Conservation (phyloP, 1,284 basidiomycete species). For the Phenoliferia sp. region DNA sequence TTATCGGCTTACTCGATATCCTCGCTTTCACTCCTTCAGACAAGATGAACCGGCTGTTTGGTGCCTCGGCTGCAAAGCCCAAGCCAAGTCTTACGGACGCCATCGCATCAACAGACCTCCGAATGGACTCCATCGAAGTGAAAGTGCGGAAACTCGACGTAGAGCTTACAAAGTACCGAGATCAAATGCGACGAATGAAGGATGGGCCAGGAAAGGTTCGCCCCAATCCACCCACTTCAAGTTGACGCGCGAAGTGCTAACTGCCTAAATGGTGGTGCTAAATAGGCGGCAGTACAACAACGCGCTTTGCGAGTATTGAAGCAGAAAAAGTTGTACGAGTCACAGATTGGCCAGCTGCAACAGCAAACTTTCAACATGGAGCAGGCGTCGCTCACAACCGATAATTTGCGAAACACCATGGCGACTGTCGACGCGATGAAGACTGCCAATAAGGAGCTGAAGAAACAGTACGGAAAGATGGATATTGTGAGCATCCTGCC, state of each 20-base stretch:
- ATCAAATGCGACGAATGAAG: conserved; percentile 91
- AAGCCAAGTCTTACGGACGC: conserved; percentile 86
- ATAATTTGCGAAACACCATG: conserved; percentile 98
- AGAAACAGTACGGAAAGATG: conserved; percentile 94
- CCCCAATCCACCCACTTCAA: too few relatives aligned
- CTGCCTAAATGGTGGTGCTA: background rate
- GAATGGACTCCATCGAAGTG: conserved; percentile 87
- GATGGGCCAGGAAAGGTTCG: conserved; percentile 91
- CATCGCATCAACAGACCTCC: conserved; percentile 83
- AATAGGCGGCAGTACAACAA: conserved; percentile 82
- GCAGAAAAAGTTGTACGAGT: conserved; percentile 95
- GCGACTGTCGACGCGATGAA: conserved; percentile 99
- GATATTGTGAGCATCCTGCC: conserved; percentile 61
- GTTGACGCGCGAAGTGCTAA: conserved; percentile 3
- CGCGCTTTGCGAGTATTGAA: conserved; percentile 90
- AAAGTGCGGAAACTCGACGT: conserved; percentile 96
- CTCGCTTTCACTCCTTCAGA: background rate
- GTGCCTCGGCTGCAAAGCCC: conserved; percentile 48
- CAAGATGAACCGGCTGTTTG: conserved; percentile 47
- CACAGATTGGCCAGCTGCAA: conserved; percentile 79
- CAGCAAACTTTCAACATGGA: conserved; percentile 99
- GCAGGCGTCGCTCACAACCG: conserved; percentile 88
- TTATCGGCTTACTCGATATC: background rate
- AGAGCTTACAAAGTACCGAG: conserved; percentile 86
- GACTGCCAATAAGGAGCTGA: conserved; percentile 93